Evolutionary conservation across 225 moss, liverwort and hornwort genomes (phyloP), one percentile per base, ranked within the genome.

Genomic region (Pseudoscleropodium purum): DNA sequence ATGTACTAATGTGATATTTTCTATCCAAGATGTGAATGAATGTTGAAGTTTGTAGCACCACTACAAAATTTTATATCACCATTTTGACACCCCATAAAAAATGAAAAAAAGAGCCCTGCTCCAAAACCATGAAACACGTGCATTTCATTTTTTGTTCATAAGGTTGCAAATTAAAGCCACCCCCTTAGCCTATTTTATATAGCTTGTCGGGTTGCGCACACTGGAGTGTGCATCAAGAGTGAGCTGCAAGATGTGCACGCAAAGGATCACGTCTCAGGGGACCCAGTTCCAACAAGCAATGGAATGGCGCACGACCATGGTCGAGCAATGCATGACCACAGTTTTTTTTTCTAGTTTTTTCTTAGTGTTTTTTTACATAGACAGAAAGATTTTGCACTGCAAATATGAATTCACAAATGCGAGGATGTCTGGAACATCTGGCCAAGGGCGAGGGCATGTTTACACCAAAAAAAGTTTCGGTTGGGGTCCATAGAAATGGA

Each of bases 201-300:
- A 14, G 78, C 23, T 9, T 8, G 36, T 52, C 5, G 1, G 36
- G 9, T 52, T 34, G 51, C 0, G 12, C 2, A 2, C 0, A 13
- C 13, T 49, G 51, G 77, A 52, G 77, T 36, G 36, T 2, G 52
- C 3, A 24, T 36, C 24, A 77, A 78, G 77, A 36, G 77, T 24
- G 36, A 77, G 52, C 0, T 36, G 24, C 78, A 78, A 54, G 36
- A 24, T 54, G 52, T 52, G 77, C 36, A 23, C 77, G 36, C 77
- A 52, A 77, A 54, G 52, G 77, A 54, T 23, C 52, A 36, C 3
- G 1, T 56, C 1, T 2, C 4, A 0, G 56, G 36, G 54, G 78
- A 78, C 36, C 77, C 34, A 77, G 14, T 52, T 77, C 23, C 14
- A 13, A 76, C 36, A 52, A 54, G 6, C 14, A 36, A 56, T 56